Evolutionary conservation across 75 land plant genomes (phyloP).

Genomic region (Pinus tabuliformis): DNA sequence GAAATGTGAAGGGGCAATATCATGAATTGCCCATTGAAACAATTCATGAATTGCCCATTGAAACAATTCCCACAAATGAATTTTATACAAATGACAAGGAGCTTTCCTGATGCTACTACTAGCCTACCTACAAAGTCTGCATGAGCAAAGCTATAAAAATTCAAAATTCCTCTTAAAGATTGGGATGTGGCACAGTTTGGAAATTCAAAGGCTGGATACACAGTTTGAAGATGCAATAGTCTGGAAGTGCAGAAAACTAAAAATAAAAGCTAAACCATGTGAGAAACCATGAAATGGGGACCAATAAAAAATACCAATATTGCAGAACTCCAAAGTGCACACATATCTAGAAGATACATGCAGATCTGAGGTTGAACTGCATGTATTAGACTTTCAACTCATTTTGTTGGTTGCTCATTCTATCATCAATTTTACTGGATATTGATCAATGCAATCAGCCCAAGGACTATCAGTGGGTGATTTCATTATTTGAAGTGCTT

Average conservation of each 20-base stretch:
- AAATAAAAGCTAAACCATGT: background rate
- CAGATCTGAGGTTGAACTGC: background rate
- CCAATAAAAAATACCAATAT: background rate
- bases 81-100: background rate
- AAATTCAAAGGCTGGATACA: background rate
- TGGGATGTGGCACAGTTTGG: background rate
- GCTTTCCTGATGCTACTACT: background rate
- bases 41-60: background rate
- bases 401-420: background rate
- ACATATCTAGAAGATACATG: background rate
- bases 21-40: background rate
- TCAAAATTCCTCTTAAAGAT: constrained; percentile 3
- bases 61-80: background rate
- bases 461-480: constrained; percentile 33
- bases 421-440: constrained; percentile 21
- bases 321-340: background rate
- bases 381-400: background rate
- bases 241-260: background rate
- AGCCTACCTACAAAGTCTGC: background rate
- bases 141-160: background rate
- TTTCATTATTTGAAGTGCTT: constrained; percentile 40
- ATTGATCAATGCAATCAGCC: constrained; percentile 48
- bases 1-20: background rate
- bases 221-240: constrained; percentile 1
- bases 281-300: background rate